Percentiles rank a stretch among this genome's conserved stretches.
Conservation (phyloP, 169 alveolate species). For the Perkinsus olseni region DNA sequence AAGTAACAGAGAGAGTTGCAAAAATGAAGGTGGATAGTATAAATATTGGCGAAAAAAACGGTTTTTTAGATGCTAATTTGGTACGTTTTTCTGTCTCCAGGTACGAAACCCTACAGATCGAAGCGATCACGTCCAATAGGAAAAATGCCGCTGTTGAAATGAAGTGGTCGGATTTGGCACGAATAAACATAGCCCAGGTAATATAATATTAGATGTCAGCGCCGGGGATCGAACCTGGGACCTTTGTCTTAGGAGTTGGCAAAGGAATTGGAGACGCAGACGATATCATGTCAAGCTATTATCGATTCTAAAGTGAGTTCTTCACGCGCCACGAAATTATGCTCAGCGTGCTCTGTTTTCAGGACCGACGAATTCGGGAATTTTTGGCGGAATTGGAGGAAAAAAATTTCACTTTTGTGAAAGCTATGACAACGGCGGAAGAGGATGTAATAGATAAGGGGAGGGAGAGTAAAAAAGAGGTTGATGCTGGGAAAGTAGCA, state of each 20-base stretch:
- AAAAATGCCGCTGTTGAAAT: constrained; percentile 8
- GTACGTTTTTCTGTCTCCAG: background rate
- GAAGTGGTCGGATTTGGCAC: constrained; percentile 6
- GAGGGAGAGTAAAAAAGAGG: no score
- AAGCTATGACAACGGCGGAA: background rate
- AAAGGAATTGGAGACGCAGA: background rate
- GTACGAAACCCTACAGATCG: constrained; percentile 8
- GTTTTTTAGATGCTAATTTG: no score
- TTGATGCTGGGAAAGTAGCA: no score
- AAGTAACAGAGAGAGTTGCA: no score
- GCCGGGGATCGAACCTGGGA: background rate
- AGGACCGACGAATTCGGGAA: constrained; percentile 15
- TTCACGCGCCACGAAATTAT: background rate
- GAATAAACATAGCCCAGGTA: constrained; percentile 1
- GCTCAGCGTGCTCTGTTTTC: no score
- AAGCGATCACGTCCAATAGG: background rate
- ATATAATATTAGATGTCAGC: background rate
- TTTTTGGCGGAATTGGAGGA: constrained; percentile 6
- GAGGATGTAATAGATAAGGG: background rate
- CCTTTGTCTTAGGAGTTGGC: background rate
- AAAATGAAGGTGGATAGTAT: no score
- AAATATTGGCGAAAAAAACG: no score
- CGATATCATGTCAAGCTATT: background rate
- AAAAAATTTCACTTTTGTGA: background rate
- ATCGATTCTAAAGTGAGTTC: background rate